Evolutionary conservation across 2,329 filamentous ascomycete genomes (phyloP), one percentile per base, ranked within the genome.

Genomic region (Hortaea sp.): DNA sequence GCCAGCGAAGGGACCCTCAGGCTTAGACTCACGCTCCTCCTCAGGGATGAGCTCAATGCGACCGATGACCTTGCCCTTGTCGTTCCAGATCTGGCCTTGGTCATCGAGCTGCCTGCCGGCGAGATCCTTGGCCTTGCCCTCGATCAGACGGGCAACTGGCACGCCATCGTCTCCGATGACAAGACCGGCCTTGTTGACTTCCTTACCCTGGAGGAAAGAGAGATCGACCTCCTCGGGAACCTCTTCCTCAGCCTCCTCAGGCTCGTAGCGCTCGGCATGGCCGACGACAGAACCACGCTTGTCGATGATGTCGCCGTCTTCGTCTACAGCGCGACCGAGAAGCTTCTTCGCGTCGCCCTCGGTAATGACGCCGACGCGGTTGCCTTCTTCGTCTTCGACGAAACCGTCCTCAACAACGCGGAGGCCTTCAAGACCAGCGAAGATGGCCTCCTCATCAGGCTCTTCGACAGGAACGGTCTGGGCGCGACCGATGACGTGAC

Each of bases 41-140:
- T 82, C 79, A 27, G 82, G 72, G 34, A 87, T 79, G 28, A 85
- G 68, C 57, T 86, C 81, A 39, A 79, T 79, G 47, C 73, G 75
- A 49, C 83, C 83, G 48, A 87, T 75, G 41, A 85, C 70, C 47
- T 84, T 79, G 40, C 84, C 84, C 12, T 74, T 76, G 61, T 87
- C 83, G 59, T 82, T 84, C 68, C 81, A 78, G 53, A 87, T 77
- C 58, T 84, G 78, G 34, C 84, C 84, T 31, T 85, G 68, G 63
- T 80, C 83, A 62, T 87, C 81, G 57, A 81, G 80, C 75, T 84
- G 82, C 58, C 77, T 78, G 29, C 83, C 83, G 6, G 79, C 66
- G 37, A 87, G 74, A 44, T 76, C 73, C 63, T 78, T 76, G 34
- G 77, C 60, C 50, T 82, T 77, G 10, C 84, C 84, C 59, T 86